Percentiles rank a stretch among this genome's conserved stretches.
Conservation (phyloP, 2,329 filamentous ascomycete species). For the Didymella exigua region DNA sequence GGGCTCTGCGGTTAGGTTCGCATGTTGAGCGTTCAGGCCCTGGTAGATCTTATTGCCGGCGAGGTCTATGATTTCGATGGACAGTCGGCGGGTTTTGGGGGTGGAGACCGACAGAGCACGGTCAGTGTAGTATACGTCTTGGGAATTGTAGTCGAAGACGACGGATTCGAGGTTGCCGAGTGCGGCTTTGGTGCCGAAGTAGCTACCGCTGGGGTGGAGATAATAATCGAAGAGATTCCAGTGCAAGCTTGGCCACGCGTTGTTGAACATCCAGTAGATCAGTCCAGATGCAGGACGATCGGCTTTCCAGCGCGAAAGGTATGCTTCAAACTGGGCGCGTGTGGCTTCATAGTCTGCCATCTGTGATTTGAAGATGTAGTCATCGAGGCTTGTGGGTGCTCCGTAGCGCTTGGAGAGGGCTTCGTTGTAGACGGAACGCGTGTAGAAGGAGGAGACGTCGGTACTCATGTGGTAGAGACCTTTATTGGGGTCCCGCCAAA, state of each 20-base stretch:
- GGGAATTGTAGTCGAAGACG: constrained; percentile 59
- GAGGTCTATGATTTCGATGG: constrained; percentile 57
- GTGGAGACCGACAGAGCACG: constrained; percentile 38
- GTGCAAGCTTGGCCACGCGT: constrained; percentile 68
- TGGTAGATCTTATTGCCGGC: constrained; percentile 49
- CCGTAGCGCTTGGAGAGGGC: constrained; percentile 61
- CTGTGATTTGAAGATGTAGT: constrained; percentile 66
- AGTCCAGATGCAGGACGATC: constrained; percentile 62
- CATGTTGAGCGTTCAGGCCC: background rate
- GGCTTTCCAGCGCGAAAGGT: constrained; percentile 57
- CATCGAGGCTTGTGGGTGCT: constrained; percentile 56
- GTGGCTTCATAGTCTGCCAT: constrained; percentile 70
- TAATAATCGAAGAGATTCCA: constrained; percentile 72
- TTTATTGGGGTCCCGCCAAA: constrained; percentile 62
- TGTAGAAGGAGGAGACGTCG: constrained; percentile 60
- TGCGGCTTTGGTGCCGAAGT: constrained; percentile 63
- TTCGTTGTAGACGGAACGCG: constrained; percentile 63
- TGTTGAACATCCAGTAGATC: constrained; percentile 72
- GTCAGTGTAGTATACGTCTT: constrained; percentile 60
- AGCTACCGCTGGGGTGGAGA: constrained; percentile 62
- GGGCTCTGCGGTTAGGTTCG: constrained; percentile 46
- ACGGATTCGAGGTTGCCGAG: constrained; percentile 56
- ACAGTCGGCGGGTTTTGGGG: constrained; percentile 47
- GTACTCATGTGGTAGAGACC: constrained; percentile 66
- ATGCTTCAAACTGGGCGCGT: constrained; percentile 64